These are phyloP conservation scores for Leccinum arenicola DNA, from an alignment of 768 basidiomycete genomes.

Conservation along the genomic window DNA sequence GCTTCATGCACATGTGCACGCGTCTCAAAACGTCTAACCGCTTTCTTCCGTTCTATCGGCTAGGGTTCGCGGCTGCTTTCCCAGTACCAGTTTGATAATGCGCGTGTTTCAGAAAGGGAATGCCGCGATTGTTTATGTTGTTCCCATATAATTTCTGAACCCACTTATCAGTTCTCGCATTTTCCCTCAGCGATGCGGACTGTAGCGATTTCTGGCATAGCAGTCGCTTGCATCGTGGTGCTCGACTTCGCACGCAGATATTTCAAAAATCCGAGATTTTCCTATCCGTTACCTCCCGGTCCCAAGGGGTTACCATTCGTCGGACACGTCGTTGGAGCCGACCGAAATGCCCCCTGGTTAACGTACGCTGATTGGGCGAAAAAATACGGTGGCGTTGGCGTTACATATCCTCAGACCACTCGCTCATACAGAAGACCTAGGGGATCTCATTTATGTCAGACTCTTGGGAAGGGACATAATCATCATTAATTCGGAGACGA, in stretches of 20 bases:
- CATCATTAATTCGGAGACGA: conserved; percentile 44
- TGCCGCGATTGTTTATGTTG: neutral
- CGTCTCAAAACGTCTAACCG: neutral
- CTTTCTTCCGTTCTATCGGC: neutral
- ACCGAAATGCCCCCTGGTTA: conserved; percentile 33
- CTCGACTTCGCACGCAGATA: conserved; percentile 9
- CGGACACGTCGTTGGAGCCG: conserved; percentile 36
- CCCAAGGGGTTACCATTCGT: conserved; percentile 36
- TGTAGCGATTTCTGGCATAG: conserved; percentile 1
- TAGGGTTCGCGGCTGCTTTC: neutral
- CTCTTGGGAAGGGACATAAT: conserved; percentile 44
- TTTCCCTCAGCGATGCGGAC: conserved; percentile 7
- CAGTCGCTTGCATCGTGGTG: conserved; percentile 6
- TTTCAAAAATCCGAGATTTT: conserved; percentile 1
- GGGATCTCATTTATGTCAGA: conserved; percentile 48
- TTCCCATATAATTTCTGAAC: neutral
- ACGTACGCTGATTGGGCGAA: conserved; percentile 39
- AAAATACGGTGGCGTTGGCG: conserved; percentile 29
- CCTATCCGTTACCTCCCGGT: conserved; percentile 35
- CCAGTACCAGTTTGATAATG: neutral
- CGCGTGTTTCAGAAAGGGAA: neutral
- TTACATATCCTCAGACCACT: neutral
- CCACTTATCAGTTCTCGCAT: neutral
- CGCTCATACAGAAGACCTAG: conserved; percentile 19
- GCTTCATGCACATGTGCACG: neutral